Evolutionary conservation across 1,139 yeast species (phyloP), one percentile per base, ranked within the genome.

Genomic region (Taphrina wiesneri): DNA sequence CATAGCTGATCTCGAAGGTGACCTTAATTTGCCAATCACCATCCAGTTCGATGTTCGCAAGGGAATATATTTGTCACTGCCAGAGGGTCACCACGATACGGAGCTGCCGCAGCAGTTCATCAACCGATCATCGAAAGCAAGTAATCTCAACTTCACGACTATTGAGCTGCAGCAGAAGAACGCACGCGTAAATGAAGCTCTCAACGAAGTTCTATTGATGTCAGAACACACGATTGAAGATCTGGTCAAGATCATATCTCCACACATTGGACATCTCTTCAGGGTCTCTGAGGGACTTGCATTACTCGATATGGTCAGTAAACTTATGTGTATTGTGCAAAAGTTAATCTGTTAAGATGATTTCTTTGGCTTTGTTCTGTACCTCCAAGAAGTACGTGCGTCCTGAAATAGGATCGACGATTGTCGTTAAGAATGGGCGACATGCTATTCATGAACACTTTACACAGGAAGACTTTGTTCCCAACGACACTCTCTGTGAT

Each of bases 391-490:
- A 25, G 21, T 41, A 56, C 63, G 71, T 71, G 1, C 72, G 77
- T 25, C 82, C 83, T 4, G 77, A 74, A 56, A 74, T 79, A 67
- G 71, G 72, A 13, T 72, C 70, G 2, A 70, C 72, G 15, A 66
- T 79, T 47, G 72, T 76, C 0, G 62, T 80, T 3, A 76, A 76
- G 60, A 68, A 73, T 6, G 88, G 95, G 0, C 79, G 95, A 43
- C 92, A 93, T 72, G 98, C 98, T 0, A 85, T 91, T 62, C 82
- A 88, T 9, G 96, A 89, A 73, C 72, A 81, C 46, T 71, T 81
- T 23, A 77, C 77, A 43, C 72, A 75, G 3, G 25, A 21, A 9
- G 28, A 6, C 5, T 89, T 86, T 73, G 90, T 92, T 4, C 82
- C 96, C 1, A 93, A 92, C 73, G 85, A 86, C 70, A 82, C 88